These are phyloP conservation scores for Macroventuria anomochaeta DNA, from an alignment of 2,329 filamentous ascomycete genomes.

Conservation along the genomic window DNA sequence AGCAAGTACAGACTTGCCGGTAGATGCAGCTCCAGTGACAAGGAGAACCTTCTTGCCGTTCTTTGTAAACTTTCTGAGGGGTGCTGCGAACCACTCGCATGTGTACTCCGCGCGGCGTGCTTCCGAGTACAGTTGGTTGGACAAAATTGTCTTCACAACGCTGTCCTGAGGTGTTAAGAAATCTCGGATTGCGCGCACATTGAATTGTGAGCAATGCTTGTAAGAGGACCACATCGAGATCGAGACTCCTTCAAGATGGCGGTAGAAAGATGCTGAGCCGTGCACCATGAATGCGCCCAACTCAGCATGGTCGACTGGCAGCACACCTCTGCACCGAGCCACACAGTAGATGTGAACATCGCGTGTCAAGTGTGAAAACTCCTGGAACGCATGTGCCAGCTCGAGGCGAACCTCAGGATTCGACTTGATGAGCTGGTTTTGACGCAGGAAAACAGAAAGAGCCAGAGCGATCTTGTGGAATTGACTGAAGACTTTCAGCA, in stretches of 20 bases:
- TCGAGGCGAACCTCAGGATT: slow-evolving; percentile 28
- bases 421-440: slow-evolving; percentile 25
- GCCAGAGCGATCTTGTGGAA: slow-evolving; percentile 31
- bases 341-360: slow-evolving; percentile 15
- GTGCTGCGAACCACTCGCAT: slow-evolving; percentile 58
- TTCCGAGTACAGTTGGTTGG: slow-evolving; percentile 40
- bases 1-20: slow-evolving; percentile 30
- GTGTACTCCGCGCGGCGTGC: slow-evolving; percentile 50
- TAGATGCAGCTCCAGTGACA: slow-evolving; percentile 26
- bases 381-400: slow-evolving; percentile 28
- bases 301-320: slow-evolving; percentile 11
- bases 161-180: slow-evolving; percentile 54
- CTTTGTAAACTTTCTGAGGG: slow-evolving; percentile 37
- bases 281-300: slow-evolving; percentile 23
- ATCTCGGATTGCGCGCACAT: slow-evolving; percentile 32
- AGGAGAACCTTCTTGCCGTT: slow-evolving; percentile 27
- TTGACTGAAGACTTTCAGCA: slow-evolving; percentile 27
- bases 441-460: slow-evolving; percentile 26
- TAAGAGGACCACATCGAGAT: slow-evolving; percentile 24
- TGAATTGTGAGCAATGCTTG: slow-evolving; percentile 26
- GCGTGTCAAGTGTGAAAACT: slow-evolving; percentile 25
- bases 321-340: neutral
- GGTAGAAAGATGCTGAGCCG: slow-evolving; percentile 22
- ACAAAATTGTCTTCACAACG: slow-evolving; percentile 49
- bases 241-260: slow-evolving; percentile 23